phyloP scores from a whole-genome alignment of 2,329 filamentous ascomycete species.

The Colletotrichum sp. region DNA sequence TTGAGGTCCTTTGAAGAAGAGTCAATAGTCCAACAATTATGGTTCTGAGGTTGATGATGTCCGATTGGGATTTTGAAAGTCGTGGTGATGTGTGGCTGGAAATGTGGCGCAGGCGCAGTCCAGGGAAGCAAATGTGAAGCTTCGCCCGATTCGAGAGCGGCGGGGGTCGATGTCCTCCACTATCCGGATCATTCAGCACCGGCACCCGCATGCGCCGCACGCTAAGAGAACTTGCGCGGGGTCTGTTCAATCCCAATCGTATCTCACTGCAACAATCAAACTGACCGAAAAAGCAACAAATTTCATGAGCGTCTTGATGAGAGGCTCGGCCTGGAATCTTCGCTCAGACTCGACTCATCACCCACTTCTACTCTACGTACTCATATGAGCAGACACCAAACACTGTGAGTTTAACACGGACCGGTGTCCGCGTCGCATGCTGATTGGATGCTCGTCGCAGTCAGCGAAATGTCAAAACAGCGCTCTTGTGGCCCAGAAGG shows the following conservation, averaged over 20 bases:
- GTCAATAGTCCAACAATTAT: fast-evolving
- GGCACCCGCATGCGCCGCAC: neutral
- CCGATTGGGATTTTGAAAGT: too few species aligned
- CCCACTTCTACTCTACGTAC: fast-evolving
- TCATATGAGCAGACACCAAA: neutral
- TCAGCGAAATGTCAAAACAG: neutral
- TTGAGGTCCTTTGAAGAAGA: fast-evolving
- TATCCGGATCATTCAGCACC: neutral
- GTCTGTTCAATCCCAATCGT: neutral
- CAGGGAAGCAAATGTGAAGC: neutral
- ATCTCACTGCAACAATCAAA: neutral
- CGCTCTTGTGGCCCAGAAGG: neutral
- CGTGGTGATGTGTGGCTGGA: too few species aligned
- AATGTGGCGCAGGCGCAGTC: neutral
- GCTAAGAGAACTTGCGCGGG: neutral
- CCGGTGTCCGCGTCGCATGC: neutral
- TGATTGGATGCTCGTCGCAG: neutral
- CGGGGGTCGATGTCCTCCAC: neutral
- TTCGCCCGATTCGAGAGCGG: neutral
- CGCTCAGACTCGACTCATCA: neutral
- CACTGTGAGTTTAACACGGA: neutral
- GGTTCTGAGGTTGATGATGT: too few species aligned
- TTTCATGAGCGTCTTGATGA: neutral
- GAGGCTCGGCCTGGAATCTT: neutral
- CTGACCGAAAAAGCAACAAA: neutral